Evolutionary conservation across 2,329 filamentous ascomycete species (phyloP), one percentile per base, ranked within the genome.

Genomic region (Claviceps sp.): DNA sequence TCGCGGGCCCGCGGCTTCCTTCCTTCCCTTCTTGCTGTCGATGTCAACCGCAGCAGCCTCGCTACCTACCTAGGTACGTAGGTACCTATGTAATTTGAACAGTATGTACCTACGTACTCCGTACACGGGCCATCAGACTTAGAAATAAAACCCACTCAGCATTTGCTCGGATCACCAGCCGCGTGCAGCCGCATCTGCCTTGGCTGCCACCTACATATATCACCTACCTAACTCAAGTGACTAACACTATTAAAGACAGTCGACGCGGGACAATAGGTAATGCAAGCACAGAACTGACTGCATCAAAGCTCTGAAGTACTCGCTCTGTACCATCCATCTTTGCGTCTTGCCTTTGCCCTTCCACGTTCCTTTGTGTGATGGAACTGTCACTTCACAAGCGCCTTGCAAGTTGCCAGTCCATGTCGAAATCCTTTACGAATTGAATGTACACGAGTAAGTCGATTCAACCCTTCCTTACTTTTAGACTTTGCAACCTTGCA

Each of bases 401-500:
- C 26, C 14, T 16, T 20, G 20, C 20, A 20, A 20, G 20, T 26
- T 45, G 16, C 17, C 9, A 29, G 23, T 26, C 36, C 17, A 37
- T 47, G 20, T 45, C 17, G 11, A 38, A 45, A 39, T 37, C 29
- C 43, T 45, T 39, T 45, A 23, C 29, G 8, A 29, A 29, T 29
- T 9, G 8, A 29, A 29, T 7, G 26, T 29, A 29, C 47, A 50
- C 48, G 48, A 50, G 48, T 50, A 50, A 50, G 38, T 44, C 17
- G 13, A 4, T 49, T 49, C 23, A 8, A 34, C n/a, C 16, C 23
- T 36, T 20, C 37, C 14, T 22, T 40, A 17, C 20, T 22, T 44
- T 50, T 26, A 50, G 48, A 36, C 26, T 50, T 44, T 50, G 16
- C 26, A 17, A 43, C 47, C 39, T 49, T 29, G 17, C 39, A 50